A percentile compares a stretch with the other conserved stretches of the same genome.
phyloP scores from a whole-genome alignment of 345 rosid species.

The Leavenworthia alabamica region DNA sequence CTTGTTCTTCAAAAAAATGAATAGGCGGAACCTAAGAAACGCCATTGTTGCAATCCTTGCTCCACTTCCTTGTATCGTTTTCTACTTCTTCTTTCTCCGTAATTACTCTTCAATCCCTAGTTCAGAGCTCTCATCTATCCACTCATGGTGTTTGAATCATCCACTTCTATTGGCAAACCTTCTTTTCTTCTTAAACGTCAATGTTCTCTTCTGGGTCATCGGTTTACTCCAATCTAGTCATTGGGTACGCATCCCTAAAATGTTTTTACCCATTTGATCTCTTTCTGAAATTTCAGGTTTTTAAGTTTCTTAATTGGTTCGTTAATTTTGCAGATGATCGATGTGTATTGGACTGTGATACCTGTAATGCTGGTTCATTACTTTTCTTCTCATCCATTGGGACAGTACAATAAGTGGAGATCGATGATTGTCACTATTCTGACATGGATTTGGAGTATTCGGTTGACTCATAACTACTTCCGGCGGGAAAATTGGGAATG shows the following conservation, averaged over 20 bases:
- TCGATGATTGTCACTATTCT: conserved; percentile 50
- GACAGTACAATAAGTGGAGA: conserved; percentile 52
- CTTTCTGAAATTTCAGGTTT: background rate
- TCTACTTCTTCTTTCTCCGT: conserved; percentile 57
- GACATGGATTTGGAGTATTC: conserved; percentile 78
- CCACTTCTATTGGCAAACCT: conserved; percentile 72
- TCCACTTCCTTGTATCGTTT: conserved; percentile 69
- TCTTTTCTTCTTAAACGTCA: conserved; percentile 90
- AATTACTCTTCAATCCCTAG: conserved; percentile 11
- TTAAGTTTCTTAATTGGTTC: background rate
- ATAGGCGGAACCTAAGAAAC: conserved; percentile 46
- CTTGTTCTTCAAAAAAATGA: conserved; percentile 29
- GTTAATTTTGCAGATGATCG: conserved; percentile 61
- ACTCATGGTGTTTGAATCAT: conserved; percentile 70
- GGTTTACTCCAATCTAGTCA: conserved; percentile 67
- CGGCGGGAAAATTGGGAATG: conserved; percentile 96
- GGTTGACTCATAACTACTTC: conserved; percentile 82
- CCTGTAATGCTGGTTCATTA: conserved; percentile 75
- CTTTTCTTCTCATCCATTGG: conserved; percentile 69
- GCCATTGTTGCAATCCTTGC: conserved; percentile 58
- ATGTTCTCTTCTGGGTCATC: conserved; percentile 83
- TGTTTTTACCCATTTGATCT: background rate
- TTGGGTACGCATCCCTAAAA: conserved; percentile 57
- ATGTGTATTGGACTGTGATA: conserved; percentile 89
- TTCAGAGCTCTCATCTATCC: conserved; percentile 35